These are phyloP conservation scores for Fusarium verrucosum DNA, from an alignment of 2,329 filamentous ascomycete species.

Conservation along the genomic window DNA sequence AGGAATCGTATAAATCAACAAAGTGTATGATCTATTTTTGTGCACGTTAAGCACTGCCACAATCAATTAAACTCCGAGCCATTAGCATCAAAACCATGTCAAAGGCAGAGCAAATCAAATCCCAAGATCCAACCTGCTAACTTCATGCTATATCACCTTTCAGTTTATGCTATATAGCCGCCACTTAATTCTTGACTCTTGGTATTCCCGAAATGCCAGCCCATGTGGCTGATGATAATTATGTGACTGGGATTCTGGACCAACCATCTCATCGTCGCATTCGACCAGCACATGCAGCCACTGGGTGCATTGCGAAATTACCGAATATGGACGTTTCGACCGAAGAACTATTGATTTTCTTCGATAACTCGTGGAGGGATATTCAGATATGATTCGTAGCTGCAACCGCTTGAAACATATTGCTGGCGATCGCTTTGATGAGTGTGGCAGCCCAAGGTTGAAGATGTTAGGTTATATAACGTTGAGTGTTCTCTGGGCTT, in stretches of 20 bases:
- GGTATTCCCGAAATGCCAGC: neutral
- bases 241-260: slow-evolving; percentile 3
- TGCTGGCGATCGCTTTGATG: neutral
- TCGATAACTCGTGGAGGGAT: slow-evolving; percentile 9
- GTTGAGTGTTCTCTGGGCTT: neutral
- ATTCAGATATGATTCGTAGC: slow-evolving; percentile 1
- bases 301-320: slow-evolving; percentile 3
- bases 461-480: neutral
- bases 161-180: neutral
- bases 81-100: neutral
- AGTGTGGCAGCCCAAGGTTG: neutral
- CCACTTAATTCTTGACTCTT: neutral
- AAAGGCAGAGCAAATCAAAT: slow-evolving; percentile 13
- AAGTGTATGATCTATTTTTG: neutral
- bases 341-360: neutral
- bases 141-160: neutral
- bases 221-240: neutral
- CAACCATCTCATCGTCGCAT: slow-evolving; percentile 12
- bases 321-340: slow-evolving; percentile 1
- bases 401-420: slow-evolving; percentile 14
- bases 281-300: neutral
- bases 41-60: neutral
- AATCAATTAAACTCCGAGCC: neutral
- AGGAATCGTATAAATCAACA: neutral
- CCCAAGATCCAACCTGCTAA: neutral